Base-by-base conservation (phyloP, 345 rosid species). In the Rhizophora apiculata region DNA sequence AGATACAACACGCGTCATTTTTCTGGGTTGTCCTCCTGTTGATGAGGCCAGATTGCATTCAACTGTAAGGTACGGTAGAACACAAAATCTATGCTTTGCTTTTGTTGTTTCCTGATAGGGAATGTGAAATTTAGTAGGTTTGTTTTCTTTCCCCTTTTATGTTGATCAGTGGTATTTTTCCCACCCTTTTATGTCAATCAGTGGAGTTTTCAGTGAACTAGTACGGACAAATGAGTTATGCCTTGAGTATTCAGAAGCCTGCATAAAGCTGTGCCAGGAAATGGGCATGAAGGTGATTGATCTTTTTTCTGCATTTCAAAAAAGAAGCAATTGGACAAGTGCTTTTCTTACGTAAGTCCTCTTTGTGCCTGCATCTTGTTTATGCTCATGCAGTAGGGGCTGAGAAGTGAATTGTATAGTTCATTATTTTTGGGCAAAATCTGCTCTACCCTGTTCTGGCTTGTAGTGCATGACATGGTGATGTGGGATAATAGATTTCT, bases 211-310 rank as follows among this genome's bases (percentile, higher is more conserved):
- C 62, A 88, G 98, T 49, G 88, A 89, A 76, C 79, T 96, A 15
- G 85, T 88, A 18, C 89, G 97, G 58, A 92, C 98, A 37, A 96
- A 96, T 70, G 95, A 92, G 79, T 70, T 92, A 48, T 96, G 98
- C 84, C 82, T 71, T 66, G 64, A 52, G 37, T 96, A 96, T 73
- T 83, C 99, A 9, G 96, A 92, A 67, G 96, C 93, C 34, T 92
- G 99, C 67, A 59, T 88, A 64, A 76, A 87, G 76, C 81, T 92
- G 56, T 92, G 96, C 86, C 61, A 76, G 68, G 98, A 90, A 73
- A 69, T 96, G 59, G 93, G 71, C 30, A 52, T 96, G 68, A 74
- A 86, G 76, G 96, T 82, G 52, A 82, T 92, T 48, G 86, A 96
- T 80, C 96, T 96, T 73, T 90, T 86, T 74, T 68, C 82, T 22